phyloP scores from a whole-genome alignment of 2,329 filamentous ascomycete species.

The Curvularia lunata region DNA sequence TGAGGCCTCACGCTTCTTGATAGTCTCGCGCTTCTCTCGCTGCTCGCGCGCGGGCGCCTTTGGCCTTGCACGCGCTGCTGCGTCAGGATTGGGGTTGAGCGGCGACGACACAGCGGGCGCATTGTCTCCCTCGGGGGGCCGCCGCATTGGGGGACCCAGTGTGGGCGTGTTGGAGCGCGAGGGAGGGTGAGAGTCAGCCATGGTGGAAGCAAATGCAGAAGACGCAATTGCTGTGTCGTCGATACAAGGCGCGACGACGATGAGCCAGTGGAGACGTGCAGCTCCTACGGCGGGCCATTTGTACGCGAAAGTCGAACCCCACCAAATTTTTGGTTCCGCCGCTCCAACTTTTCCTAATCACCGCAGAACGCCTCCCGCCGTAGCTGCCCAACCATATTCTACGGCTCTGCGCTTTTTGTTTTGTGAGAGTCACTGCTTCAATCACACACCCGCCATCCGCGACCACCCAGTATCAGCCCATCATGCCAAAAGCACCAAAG shows the following conservation, averaged over 20 bases:
- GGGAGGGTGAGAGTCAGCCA: conserved; percentile 45
- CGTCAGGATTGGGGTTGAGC: conserved; percentile 68
- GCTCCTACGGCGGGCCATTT: conserved; percentile 23
- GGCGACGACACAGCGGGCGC: conserved; percentile 74
- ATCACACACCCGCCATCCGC: neutral
- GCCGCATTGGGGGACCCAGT: conserved; percentile 63
- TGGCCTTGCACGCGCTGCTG: conserved; percentile 51
- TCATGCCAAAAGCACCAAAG: conserved; percentile 80
- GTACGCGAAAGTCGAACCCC: conserved; percentile 19
- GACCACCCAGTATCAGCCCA: neutral
- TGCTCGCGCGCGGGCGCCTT: conserved; percentile 50
- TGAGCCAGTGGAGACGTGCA: conserved; percentile 12
- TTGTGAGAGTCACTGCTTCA: no score
- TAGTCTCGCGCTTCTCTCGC: conserved; percentile 60
- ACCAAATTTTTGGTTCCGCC: conserved; percentile 22
- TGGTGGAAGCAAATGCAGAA: conserved; percentile 18
- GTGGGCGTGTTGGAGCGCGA: conserved; percentile 49
- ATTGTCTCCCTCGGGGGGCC: conserved; percentile 71
- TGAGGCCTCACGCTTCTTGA: conserved; percentile 61
- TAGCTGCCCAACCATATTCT: neutral
- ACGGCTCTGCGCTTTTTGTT: neutral
- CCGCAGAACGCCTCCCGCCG: conserved; percentile 1
- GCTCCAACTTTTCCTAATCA: conserved; percentile 16
- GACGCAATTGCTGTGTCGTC: conserved; percentile 12
- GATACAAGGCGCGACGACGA: conserved; percentile 13